Conservation (phyloP, 208 protist species). For the Acanthamoeba rhysodes region DNA sequence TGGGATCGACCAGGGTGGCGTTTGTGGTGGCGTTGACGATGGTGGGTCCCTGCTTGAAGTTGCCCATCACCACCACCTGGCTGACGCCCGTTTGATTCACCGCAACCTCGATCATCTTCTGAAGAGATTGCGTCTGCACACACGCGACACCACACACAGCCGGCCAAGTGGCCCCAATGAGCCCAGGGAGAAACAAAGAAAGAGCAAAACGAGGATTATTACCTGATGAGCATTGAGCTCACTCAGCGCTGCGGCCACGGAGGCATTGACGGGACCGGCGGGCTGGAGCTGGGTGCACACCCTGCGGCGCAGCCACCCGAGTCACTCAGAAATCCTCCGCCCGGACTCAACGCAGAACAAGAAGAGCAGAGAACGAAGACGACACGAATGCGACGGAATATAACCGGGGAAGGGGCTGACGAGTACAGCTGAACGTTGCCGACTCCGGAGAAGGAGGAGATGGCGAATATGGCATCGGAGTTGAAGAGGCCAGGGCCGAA, state of each 20-base stretch:
- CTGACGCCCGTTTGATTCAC: no score
- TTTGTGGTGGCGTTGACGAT: neutral
- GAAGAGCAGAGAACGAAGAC: no score
- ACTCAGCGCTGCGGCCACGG: neutral
- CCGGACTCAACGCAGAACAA: no score
- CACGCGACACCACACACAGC: neutral
- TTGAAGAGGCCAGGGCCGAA: neutral
- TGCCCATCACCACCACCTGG: constrained; percentile 2
- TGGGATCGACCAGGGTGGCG: neutral
- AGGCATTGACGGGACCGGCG: neutral
- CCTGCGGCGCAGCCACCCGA: neutral
- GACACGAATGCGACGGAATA: no score
- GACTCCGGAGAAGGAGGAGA: neutral
- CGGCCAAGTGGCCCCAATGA: neutral
- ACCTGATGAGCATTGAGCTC: neutral
- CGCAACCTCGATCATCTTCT: neutral
- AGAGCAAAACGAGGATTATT: neutral
- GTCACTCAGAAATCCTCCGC: no score
- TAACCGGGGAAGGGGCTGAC: no score
- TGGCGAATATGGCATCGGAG: neutral
- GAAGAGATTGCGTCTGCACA: neutral
- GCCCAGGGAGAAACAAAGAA: neutral
- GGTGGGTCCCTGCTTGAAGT: neutral
- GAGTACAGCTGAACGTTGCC: no score
- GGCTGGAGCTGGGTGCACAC: neutral